These are phyloP conservation scores for Alternaria burnsii DNA, from an alignment of 2,329 filamentous ascomycete genomes.

Conservation along the genomic window DNA sequence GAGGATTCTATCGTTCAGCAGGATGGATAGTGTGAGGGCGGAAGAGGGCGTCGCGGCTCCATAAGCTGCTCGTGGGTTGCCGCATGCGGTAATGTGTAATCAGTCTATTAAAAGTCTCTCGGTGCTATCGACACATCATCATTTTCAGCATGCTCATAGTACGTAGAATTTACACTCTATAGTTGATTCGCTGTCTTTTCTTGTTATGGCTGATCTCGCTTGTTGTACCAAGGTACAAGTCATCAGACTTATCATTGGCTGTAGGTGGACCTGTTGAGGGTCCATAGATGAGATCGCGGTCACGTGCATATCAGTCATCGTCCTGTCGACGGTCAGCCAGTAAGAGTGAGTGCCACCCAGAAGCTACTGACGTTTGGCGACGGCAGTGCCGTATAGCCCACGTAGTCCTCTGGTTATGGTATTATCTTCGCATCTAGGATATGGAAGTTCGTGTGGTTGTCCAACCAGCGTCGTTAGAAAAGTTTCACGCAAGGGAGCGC, in stretches of 20 bases:
- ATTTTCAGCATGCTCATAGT: background rate
- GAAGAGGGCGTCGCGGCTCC: background rate
- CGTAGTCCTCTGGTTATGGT: background rate
- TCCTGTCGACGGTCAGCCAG: background rate
- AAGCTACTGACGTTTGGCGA: background rate
- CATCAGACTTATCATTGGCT: background rate
- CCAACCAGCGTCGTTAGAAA: background rate
- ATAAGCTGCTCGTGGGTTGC: background rate
- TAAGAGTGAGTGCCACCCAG: background rate
- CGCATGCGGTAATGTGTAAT: background rate
- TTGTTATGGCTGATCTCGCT: background rate
- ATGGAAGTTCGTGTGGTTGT: background rate
- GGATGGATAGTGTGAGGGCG: constrained; percentile 19
- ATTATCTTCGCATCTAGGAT: background rate
- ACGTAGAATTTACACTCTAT: background rate
- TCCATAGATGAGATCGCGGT: background rate
- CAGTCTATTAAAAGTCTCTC: background rate
- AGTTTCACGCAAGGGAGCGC: background rate
- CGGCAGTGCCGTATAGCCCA: background rate
- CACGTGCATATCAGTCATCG: background rate
- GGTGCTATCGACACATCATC: background rate
- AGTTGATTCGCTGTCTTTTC: background rate
- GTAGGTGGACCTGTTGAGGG: background rate
- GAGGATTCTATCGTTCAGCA: constrained; percentile 35
- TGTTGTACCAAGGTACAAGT: background rate